Evolutionary conservation across 2,329 filamentous ascomycete genomes (phyloP).

Genomic region (Penicillium sp.): DNA sequence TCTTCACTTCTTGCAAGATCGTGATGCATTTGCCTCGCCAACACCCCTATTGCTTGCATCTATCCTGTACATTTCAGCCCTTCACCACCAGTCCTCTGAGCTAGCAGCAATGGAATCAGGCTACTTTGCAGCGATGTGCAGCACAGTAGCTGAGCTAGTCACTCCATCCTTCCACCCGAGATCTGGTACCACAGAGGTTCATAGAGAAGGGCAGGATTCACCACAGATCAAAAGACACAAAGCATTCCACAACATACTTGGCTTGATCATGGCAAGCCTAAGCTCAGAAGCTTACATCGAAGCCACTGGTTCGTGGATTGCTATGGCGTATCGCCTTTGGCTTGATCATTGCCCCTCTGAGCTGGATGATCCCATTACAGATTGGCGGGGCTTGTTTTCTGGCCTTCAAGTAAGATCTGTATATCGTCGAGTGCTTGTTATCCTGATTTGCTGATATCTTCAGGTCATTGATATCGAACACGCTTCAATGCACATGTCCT

Average conservation of each 20-base stretch:
- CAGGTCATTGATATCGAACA: slow-evolving; percentile 32
- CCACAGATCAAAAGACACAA: slow-evolving; percentile 6
- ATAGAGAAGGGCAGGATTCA: background rate
- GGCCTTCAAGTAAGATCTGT: slow-evolving; percentile 25
- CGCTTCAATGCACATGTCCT: slow-evolving; percentile 33
- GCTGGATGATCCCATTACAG: slow-evolving; percentile 8
- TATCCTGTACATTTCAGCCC: slow-evolving; percentile 30
- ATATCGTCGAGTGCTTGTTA: too few relatives aligned
- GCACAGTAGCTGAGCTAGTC: slow-evolving; percentile 25
- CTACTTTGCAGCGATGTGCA: slow-evolving; percentile 26
- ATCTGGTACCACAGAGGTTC: background rate
- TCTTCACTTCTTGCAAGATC: slow-evolving; percentile 29
- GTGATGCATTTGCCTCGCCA: slow-evolving; percentile 23
- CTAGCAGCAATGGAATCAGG: slow-evolving; percentile 18
- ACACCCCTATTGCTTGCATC: slow-evolving; percentile 29
- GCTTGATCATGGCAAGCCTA: slow-evolving; percentile 31
- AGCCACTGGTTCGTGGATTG: slow-evolving; percentile 30
- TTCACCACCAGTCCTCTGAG: slow-evolving; percentile 21
- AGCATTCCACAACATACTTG: slow-evolving; percentile 28
- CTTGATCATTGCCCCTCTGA: slow-evolving; percentile 25
- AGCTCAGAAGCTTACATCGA: slow-evolving; percentile 29
- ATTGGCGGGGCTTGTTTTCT: slow-evolving; percentile 27
- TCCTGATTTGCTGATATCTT: background rate
- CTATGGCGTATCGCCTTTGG: slow-evolving; percentile 29
- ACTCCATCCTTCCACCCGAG: slow-evolving; percentile 7